Conservation (phyloP, 768 basidiomycete genomes). For the Pluteus cervinus region DNA sequence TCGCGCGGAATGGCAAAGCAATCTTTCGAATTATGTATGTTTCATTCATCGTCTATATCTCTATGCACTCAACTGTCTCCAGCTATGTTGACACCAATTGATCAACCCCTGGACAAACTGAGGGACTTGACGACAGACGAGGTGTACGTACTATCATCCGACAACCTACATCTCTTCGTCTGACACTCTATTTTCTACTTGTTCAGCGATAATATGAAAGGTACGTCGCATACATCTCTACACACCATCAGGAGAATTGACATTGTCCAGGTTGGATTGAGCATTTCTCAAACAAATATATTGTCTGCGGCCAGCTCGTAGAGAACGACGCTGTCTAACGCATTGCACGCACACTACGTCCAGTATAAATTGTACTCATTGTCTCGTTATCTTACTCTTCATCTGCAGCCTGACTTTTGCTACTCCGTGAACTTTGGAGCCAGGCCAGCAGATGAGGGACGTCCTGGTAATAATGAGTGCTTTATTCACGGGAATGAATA, state of each 20-base stretch:
- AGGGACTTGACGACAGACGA: slow-evolving; percentile 74
- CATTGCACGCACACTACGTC: too few relatives aligned
- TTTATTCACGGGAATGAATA: too few relatives aligned
- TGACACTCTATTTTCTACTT: neutral
- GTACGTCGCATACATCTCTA: slow-evolving; percentile 27
- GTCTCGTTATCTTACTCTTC: too few relatives aligned
- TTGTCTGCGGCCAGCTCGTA: slow-evolving; percentile 82
- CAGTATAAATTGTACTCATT: too few relatives aligned
- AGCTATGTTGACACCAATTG: slow-evolving; percentile 90
- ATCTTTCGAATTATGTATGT: slow-evolving; percentile 85
- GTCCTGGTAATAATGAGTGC: too few relatives aligned
- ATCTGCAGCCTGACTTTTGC: too few relatives aligned
- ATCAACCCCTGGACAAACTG: slow-evolving; percentile 81
- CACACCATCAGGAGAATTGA: slow-evolving; percentile 6
- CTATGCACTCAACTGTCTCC: neutral
- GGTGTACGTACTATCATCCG: slow-evolving; percentile 49
- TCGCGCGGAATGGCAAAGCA: slow-evolving; percentile 98
- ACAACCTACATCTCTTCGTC: slow-evolving; percentile 7
- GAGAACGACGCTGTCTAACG: slow-evolving; percentile 67
- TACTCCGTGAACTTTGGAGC: too few relatives aligned
- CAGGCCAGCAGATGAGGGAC: too few relatives aligned
- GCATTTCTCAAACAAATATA: slow-evolving; percentile 91
- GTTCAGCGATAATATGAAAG: slow-evolving; percentile 86
- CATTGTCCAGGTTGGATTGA: slow-evolving; percentile 75
- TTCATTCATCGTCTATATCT: neutral